Percentiles rank a stretch among this genome's conserved stretches.
phyloP scores from a whole-genome alignment of 345 rosid species.

The Turnera subulata region DNA sequence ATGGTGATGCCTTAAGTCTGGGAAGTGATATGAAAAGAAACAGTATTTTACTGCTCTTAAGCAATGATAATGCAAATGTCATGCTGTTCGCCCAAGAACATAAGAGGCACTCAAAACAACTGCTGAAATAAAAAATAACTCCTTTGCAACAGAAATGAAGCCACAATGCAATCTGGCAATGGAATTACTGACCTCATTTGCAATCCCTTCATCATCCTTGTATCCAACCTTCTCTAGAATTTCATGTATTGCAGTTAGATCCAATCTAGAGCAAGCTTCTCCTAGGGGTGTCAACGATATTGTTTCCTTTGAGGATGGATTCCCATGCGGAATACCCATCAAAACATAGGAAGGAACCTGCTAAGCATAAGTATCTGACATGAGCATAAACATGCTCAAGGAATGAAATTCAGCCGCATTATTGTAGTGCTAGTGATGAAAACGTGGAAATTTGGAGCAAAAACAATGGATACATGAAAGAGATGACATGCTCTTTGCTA shows the following conservation, averaged over 20 bases:
- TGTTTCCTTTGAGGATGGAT: slow-evolving; percentile 44
- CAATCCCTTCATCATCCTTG: slow-evolving; percentile 76
- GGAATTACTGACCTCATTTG: slow-evolving; percentile 61
- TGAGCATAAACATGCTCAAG: not conserved
- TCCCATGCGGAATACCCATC: slow-evolving; percentile 69
- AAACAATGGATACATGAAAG: not conserved
- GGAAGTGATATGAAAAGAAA: not conserved
- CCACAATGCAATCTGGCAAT: not conserved
- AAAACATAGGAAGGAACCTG: slow-evolving; percentile 68
- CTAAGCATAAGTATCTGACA: slow-evolving; percentile 5
- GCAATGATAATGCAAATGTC: not conserved
- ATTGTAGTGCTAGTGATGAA: not conserved
- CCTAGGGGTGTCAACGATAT: slow-evolving; percentile 59
- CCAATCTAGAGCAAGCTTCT: slow-evolving; percentile 78
- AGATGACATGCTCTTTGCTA: slow-evolving; percentile 1
- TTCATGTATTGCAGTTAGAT: slow-evolving; percentile 78
- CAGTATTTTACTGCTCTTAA: not conserved
- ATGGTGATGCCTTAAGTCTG: not conserved
- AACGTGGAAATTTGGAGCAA: not conserved
- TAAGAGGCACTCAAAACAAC: not conserved
- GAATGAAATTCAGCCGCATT: not conserved
- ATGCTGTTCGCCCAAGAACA: not conserved
- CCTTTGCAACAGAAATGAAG: not conserved
- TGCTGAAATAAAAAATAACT: not conserved
- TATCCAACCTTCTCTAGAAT: slow-evolving; percentile 70